Evolutionary conservation across 129 eudicot genomes (phyloP), one percentile per base, ranked within the genome.

Genomic region (Artemisia argyi): DNA sequence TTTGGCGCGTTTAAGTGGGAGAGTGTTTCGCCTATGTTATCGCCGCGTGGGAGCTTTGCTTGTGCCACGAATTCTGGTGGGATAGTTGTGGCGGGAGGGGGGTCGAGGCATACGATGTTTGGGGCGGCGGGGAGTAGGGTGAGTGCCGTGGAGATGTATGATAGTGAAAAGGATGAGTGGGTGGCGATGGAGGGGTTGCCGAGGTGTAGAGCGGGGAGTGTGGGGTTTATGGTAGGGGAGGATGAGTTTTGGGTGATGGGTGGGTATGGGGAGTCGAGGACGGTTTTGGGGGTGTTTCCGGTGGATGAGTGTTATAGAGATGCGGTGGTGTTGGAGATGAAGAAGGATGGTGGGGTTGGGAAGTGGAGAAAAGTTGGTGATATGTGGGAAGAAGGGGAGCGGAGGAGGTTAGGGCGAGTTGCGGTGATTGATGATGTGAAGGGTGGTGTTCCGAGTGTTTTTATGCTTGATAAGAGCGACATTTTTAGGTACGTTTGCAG

Each of bases 221-320:
- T 85, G 9, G 98, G 97, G 68, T 94, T 94, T 70, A 76, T 83
- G 72, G 79, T 76, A 7, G 91, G 95, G 2, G 65, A 68, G 64
- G 82, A 62, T 11, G 98, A 93, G 53, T 87, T 94, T 68, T 90
- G 97, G 93, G 98, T 94, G 66, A 88, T 94, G 98, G 98, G 97
- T 28, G 98, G 98, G 58, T 94, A 94, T 66, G 97, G 98, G 2
- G 98, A 85, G 68, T 85, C 92, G 46, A 87, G 93, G 74, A 94
- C 97, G 13, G 85, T 94, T 58, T 80, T 82, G 30, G 98, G 98
- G 24, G 93, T 90, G 76, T 90, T 94, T 86, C 98, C 98, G 3
- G 91, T 94, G 62, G 98, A 90, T 73, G 93, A 94, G 68, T 87
- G 83, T 84, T 90, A 88, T 59, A 85, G 83, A 62, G 96, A 90